Evolutionary conservation across 805 yeast species (phyloP), one percentile per base, ranked within the genome.

Genomic region (Yarrowia sp.): DNA sequence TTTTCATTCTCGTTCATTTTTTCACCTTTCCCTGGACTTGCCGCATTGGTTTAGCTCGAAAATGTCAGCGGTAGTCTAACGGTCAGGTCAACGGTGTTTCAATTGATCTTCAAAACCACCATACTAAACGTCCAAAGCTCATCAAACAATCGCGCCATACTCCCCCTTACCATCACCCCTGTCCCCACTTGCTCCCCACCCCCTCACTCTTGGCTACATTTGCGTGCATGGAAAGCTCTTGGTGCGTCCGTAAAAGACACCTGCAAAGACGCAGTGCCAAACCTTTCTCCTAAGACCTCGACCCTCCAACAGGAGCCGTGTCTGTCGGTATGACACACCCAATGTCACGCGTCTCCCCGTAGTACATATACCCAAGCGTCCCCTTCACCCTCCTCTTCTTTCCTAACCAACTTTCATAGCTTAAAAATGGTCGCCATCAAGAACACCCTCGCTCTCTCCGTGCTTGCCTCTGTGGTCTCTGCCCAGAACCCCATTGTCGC

Each of bases 401-500:
- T 16, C 16, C 19, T 5, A 14, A 14, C 36, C 14, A 32, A 43
- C 42, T 26, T 26, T 26, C 32, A 3, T 26, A 26, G 32, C 32
- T 26, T 5, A 26, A 58, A 46, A 63, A 63, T 63, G 67, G 67
- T 63, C 48, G 55, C 67, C 16, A 63, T 63, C 56, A 32, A 49
- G 48, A 48, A 48, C 56, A 63, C 67, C 56, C 67, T 63, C 48
- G 56, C 56, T 38, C 55, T 49, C 32, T 38, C 67, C 16, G 55
- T 10, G 40, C 41, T 63, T 32, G 67, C 67, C 40, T 40, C 55
- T 11, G 56, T 49, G 35, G 67, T 49, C 45, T 63, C 67, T 15
- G 67, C 67, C 32, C 67, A 63, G 67, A 49, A 63, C 56, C 56
- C 56, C 67, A 48, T 63, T 36, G 67, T 63, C 46, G 56, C 45